Base-by-base conservation (phyloP, 768 basidiomycete genomes). In the Cantharellus cinnabarinus region DNA sequence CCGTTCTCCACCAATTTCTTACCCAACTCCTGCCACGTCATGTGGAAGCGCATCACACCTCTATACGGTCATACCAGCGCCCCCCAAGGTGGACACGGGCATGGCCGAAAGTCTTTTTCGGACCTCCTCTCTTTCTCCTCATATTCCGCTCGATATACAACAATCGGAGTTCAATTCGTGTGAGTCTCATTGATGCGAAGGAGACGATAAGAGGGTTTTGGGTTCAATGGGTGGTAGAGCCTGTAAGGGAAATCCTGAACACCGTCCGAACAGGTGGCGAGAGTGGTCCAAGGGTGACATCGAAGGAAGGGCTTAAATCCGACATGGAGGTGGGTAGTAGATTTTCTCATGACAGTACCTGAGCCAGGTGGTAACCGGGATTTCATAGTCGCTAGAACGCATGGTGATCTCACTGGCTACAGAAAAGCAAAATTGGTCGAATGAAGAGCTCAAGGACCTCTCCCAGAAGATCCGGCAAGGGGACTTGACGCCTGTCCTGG, bases 321-420 rank as follows among this genome's bases (percentile, higher is more conserved):
- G 93, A 99, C 68, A 68, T 94, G 50, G 79, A 88, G 64, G 88
- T 89, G 66, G 65, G 77, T 67, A 7, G 42, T 58, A 29, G 5
- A 29, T 29, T 29, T 29, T 29, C 20, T 29, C 20, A 29, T 29
- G 20, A 29, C 20, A 29, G 20, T 29, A 29, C 20, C 20, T 29
- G 20, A 29, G 20, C 20, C 20, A 29, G 20, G 53, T 51, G 48
- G n/a, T 37, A 50, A 5, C 40, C 14, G 2, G 4, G 35, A 15
- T 34, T 38, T 10, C 59, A 29, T 61, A 94, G 89, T 90, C 86
- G 29, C 76, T 98, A 35, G 87, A 97, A 69, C 78, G 94, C 37
- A 98, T 98, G 94, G 79, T 87, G 2, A 71, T 91, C 2, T 77
- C 87, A 15, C 76, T 98, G 2, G 90, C 87, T 1, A 75, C 76